Base-by-base conservation (phyloP, 805 yeast species). In the Zygosaccharomyces siamensis region DNA sequence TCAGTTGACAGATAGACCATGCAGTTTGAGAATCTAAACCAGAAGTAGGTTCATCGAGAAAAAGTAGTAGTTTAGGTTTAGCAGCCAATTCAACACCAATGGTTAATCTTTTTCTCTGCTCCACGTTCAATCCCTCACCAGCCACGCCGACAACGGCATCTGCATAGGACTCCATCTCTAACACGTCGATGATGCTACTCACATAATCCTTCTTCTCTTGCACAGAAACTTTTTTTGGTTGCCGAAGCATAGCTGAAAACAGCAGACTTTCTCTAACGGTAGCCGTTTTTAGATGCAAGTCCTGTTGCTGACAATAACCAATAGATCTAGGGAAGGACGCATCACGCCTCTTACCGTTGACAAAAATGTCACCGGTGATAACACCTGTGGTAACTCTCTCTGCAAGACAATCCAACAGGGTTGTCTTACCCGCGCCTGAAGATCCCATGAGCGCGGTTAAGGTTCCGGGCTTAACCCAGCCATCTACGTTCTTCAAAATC, bases 391-490 rank as follows among this genome's bases (percentile, higher is more conserved):
- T 80, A 46, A 82, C 79, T 66, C 89, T 77, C 59, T 81, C 82
- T 31, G 88, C 84, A 59, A 84, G 73, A 60, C 83, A 81, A 70
- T 84, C 85, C 56, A 84, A 72, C 50, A 84, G 70, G 5, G 89
- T 84, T 14, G 90, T 84, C 62, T 84, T 84, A 74, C 90, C 90
- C 50, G 90, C 89, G 69, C 89, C 89, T 31, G 89, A 81, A 14
- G 84, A 81, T 57, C 89, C 87, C 85, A 81, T 80, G 46, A 81
- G 67, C 4, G 93, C 93, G 45, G 92, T 86, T 61, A 86, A 70
- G 38, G 89, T 84, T 54, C 90, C 90, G 7, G 90, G 90, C 61
- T 83, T 83, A 37, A 85, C 89, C 86, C 87, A 85, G 43, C 92
- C 93, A 61, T 83, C 87, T 49, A 86, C 86, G 51, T 78, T 75